These are phyloP conservation scores for Calonectria fujianensis DNA, from an alignment of 2,329 filamentous ascomycete genomes.

Conservation along the genomic window DNA sequence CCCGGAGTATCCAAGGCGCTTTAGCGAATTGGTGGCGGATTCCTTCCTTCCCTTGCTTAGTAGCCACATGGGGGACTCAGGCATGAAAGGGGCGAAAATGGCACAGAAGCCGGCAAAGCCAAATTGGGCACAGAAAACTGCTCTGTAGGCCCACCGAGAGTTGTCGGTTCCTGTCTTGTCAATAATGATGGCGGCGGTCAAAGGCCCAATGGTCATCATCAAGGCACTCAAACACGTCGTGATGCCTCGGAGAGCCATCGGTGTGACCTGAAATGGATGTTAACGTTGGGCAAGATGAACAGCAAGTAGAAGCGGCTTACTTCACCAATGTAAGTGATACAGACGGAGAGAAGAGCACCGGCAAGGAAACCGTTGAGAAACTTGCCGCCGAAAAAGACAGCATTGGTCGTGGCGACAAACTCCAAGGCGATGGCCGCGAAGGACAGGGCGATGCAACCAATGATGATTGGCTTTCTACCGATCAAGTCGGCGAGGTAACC, in stretches of 20 bases:
- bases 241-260: conserved; percentile 55
- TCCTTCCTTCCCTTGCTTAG: conserved; percentile 57
- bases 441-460: conserved; percentile 35
- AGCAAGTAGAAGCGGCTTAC: conserved; percentile 37
- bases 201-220: conserved; percentile 57
- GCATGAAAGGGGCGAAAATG: conserved; percentile 60
- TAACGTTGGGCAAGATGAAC: background rate
- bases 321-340: conserved; percentile 58
- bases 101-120: conserved; percentile 57
- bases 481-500: conserved; percentile 36
- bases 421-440: conserved; percentile 57
- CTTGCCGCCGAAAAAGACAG: conserved; percentile 64
- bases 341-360: conserved; percentile 53
- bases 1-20: conserved; percentile 55
- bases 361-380: conserved; percentile 64
- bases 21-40: conserved; percentile 59
- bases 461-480: conserved; percentile 34
- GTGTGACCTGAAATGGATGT: conserved; percentile 47
- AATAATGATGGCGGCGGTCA: conserved; percentile 57
- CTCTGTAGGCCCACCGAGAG: conserved; percentile 59
- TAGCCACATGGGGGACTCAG: conserved; percentile 67
- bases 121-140: conserved; percentile 59
- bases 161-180: conserved; percentile 54
- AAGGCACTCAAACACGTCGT: conserved; percentile 56
- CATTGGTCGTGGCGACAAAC: conserved; percentile 63